Conservation (phyloP, 2,329 filamentous ascomycete genomes). For the Fonsecaea monophora region DNA sequence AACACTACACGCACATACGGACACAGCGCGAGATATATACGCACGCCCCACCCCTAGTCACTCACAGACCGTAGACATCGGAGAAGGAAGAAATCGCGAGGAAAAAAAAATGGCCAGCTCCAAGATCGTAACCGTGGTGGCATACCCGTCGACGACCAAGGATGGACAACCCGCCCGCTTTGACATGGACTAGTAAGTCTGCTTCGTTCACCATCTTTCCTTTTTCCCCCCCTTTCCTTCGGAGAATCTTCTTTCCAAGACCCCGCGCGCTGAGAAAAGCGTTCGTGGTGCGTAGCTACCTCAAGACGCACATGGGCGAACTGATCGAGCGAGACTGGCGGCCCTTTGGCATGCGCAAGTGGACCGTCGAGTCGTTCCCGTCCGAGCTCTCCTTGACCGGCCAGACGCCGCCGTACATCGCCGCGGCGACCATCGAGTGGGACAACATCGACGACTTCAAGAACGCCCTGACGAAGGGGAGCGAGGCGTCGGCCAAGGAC, state of each 20-base stretch:
- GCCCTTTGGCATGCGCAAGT: neutral
- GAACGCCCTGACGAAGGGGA: neutral
- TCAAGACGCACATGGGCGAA: neutral
- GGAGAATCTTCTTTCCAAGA: too few species aligned
- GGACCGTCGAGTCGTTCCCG: neutral
- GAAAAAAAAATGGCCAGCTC: neutral
- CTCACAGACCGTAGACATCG: too few species aligned
- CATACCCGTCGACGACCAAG: slow-evolving; percentile 1
- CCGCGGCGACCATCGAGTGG: slow-evolving; percentile 4
- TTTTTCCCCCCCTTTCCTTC: too few species aligned
- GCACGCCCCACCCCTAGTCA: too few species aligned
- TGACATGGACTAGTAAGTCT: slow-evolving; percentile 4
- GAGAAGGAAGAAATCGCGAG: neutral
- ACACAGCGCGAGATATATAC: too few species aligned
- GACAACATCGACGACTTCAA: neutral
- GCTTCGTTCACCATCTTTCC: too few species aligned
- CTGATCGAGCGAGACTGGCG: neutral
- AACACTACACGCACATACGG: too few species aligned
- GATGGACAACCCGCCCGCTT: neutral
- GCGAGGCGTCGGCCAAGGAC: neutral
- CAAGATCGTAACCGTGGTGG: neutral
- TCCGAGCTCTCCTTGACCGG: neutral
- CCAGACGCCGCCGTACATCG: neutral
- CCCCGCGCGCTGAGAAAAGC: too few species aligned
- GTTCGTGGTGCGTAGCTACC: neutral